These are phyloP conservation scores for Suhomyces wounanorum DNA, from an alignment of 1,139 yeast genomes.

Conservation along the genomic window DNA sequence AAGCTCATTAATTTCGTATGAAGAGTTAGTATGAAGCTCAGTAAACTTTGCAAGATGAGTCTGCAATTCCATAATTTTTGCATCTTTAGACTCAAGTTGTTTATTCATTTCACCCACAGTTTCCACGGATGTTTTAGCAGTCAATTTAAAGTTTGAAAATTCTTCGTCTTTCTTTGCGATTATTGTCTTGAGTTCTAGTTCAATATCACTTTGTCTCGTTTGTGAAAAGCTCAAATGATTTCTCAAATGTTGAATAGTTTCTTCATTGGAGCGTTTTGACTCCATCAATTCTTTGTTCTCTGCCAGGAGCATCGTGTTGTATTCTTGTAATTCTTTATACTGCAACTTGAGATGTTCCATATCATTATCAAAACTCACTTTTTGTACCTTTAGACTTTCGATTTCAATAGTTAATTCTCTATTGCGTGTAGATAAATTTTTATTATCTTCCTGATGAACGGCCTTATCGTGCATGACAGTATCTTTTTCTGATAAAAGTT, in stretches of 20 bases:
- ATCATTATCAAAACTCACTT: conserved; percentile 1
- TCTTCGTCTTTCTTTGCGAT: conserved; percentile 11
- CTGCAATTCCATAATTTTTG: conserved; percentile 33
- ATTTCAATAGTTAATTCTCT: not conserved
- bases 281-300: conserved; percentile 6
- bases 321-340: conserved; percentile 17
- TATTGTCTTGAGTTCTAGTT: conserved; percentile 3
- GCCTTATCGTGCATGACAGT: conserved; percentile 4
- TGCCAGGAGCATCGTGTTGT: conserved; percentile 8
- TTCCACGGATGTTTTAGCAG: conserved; percentile 30
- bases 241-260: conserved; percentile 37
- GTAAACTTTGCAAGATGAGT: conserved; percentile 24
- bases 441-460: not conserved
- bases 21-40: conserved; percentile 17
- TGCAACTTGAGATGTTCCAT: not conserved
- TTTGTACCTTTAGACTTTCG: not conserved
- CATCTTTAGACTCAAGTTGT: conserved; percentile 31
- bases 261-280: conserved; percentile 21
- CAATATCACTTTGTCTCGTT: not conserved
- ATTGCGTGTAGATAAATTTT: not conserved
- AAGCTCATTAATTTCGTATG: conserved; percentile 23
- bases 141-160: conserved; percentile 8
- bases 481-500: conserved; percentile 12
- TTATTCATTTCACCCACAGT: conserved; percentile 24
- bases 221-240: conserved; percentile 13